Evolutionary conservation across 1,139 yeast species (phyloP), one percentile per base, ranked within the genome.

Genomic region (Yamadazyma diddensiae): DNA sequence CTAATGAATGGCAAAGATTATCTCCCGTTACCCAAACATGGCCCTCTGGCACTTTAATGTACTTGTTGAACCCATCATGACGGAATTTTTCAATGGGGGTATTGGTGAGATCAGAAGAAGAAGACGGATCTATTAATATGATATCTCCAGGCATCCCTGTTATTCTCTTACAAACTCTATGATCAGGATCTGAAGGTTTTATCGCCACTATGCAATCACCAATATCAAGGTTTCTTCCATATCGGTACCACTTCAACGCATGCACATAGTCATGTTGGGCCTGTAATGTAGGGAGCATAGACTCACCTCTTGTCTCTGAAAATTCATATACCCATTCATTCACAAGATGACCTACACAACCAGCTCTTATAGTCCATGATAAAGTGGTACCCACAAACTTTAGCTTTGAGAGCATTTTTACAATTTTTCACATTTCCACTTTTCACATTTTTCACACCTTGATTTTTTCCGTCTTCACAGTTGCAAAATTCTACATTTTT

Each of bases 11-110:
- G 24, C 87, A 73, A 37, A 92, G 57, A 51, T 92, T 92, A 52
- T 92, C 98, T 2, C 98, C 99, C 0, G 97, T 87, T 4, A 90
- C 82, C 97, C 97, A 94, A 28, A 88, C 87, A 58, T 94, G 98
- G 3, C 98, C 98, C 36, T 78, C 77, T 0, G 95, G 95, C 0
- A 86, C 82, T 34, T 62, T 64, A 6, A 86, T 77, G 47, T 63
- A 84, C 37, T 77, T 75, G 48, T 79, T 71, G 48, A 63, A 76
- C 15, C 77, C 73, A 42, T 68, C 72, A 42, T 70, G 58, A 30
- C 45, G 52, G 1, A 53, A 43, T 5, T 49, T 47, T 29, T 64
- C 59, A 3, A 53, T 29, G 3, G 59, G 52, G 15, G 55, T 42
- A 43, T 62, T 65, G 15, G 82, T 77, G 22, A 77, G 62, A 31